Base-by-base conservation (phyloP, 768 basidiomycete genomes). In the Tephrocybe sp. region DNA sequence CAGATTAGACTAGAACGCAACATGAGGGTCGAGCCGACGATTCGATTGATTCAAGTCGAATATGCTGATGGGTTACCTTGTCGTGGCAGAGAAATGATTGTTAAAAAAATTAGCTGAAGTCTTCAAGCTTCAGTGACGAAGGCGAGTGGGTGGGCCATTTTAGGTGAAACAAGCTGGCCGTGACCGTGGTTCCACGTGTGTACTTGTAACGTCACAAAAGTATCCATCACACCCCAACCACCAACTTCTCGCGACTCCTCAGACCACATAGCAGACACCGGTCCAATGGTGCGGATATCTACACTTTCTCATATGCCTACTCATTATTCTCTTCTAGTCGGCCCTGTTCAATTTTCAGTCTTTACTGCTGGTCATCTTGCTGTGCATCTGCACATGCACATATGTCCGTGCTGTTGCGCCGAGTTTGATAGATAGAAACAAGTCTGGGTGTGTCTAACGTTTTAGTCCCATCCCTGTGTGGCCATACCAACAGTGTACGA, bases 331-430 rank as follows among this genome's bases (percentile, higher is more conserved):
- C 20, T 48, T 34, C 3, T 45, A 79, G 78, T 95, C 96, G 24
- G 97, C 97, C 2, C 80, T 99, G 20, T 98, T 98, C 85, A 96
- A 98, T 73, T 99, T 99, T 66, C 88, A 96, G 69, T 93, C 95
- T 0, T 80, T 99, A 17, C 80, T 99, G 17, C 85, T 96, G 63
- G 93, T 96, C 66, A 86, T 98, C 57, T 81, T 98, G 8, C 79
- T 99, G 43, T 77, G 90, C 67, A 93, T 98, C 53, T 99, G 97
- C 74, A 98, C 97, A 51, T 98, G 92, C 75, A 94, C 96, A 3
- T 99, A 98, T 69, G 80, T 95, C 12, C 85, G 97, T 39, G 86
- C 91, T 0, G 86, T 95, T 14, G 86, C 91, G 3, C 97, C 97
- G 10, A 80, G 91, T 21, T 74, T 98, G 4, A 79, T 98, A 11